Conservation (phyloP, 1,284 basidiomycete species). For the Entoloma clypeatum region DNA sequence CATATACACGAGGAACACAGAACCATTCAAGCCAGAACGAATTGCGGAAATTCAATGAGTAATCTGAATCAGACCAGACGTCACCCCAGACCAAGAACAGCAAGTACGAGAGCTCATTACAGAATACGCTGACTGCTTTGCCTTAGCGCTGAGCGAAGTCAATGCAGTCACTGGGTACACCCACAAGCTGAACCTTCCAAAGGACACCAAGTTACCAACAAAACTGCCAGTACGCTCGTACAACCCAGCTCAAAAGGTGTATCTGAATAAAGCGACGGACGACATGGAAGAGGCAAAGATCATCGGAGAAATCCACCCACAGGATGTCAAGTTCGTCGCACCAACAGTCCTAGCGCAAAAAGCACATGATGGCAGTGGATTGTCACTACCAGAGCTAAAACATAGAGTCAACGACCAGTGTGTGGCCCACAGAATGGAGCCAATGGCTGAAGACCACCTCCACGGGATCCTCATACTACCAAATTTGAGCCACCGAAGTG, state of each 20-base stretch:
- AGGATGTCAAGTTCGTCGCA: no score
- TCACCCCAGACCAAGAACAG: slow-evolving; percentile 14
- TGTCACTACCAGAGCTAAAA: no score
- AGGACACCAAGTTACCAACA: slow-evolving; percentile 17
- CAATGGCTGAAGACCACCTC: no score
- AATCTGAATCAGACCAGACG: slow-evolving; percentile 22
- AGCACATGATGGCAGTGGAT: no score
- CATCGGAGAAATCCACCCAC: no score
- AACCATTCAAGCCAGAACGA: slow-evolving; percentile 22
- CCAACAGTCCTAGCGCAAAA: no score
- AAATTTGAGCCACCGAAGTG: no score
- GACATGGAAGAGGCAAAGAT: slow-evolving; percentile 29
- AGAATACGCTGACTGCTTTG: slow-evolving; percentile 29
- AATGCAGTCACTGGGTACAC: slow-evolving; percentile 18
- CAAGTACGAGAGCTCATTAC: slow-evolving; percentile 16
- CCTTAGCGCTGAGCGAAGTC: slow-evolving; percentile 29
- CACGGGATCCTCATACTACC: no score
- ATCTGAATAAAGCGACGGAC: slow-evolving; percentile 25
- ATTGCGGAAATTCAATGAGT: slow-evolving; percentile 19
- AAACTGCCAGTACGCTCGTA: slow-evolving; percentile 23
- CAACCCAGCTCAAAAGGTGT: slow-evolving; percentile 26
- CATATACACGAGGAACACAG: slow-evolving; percentile 15
- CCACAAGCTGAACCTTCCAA: slow-evolving; percentile 25
- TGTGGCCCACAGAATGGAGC: no score
- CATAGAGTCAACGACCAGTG: no score